Evolutionary conservation across 176 grass and related monocot genomes (phyloP), one percentile per base, ranked within the genome.

Genomic region (Eragrostis curvula): DNA sequence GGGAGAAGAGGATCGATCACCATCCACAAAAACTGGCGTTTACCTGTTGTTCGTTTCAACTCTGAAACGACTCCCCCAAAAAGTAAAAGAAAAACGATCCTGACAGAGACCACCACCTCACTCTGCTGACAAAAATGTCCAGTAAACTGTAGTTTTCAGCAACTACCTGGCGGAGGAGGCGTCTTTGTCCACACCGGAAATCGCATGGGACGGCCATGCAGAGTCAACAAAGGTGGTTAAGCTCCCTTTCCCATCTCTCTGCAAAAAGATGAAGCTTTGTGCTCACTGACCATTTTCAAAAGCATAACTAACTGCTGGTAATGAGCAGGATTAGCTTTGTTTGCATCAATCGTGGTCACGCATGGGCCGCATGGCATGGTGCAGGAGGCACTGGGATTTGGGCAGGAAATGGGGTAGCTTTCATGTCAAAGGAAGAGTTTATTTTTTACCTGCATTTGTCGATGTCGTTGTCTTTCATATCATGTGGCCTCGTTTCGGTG

Each of bases 111-210:
- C 18, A 83, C 8, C 29, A 29, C 80, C 53, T 88, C 52, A 10
- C 23, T 17, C 12, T 17, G 29, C 60, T 60, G 24, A 72, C 18
- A 41, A 68, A 53, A 47, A 47, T 23, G 14, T 75, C 55, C 64
- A 76, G 64, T 85, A 81, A n/a, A 69, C 45, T 5, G 64, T 77
- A 66, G 65, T 71, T 85, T 71, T 89, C 83, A 57, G 44, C 83
- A 85, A 71, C 87, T 49, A 64, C 55, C 78, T 66, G 83, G 64
- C 60, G 71, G 87, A n/a, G 64, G 65, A 77, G 62, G 71, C 65
- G 87, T 89, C 87, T 48, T 10, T 70, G 58, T 89, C 87, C 28
- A 14, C 64, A 85, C 71, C 86, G 66, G 66, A 83, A 87, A 63
- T 29, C 8, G 66, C 42, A 79, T 46, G 58, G 36, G 24, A 21